phyloP scores from a whole-genome alignment of 305 asterid species.

The Fraxinus xanthoxyloides region DNA sequence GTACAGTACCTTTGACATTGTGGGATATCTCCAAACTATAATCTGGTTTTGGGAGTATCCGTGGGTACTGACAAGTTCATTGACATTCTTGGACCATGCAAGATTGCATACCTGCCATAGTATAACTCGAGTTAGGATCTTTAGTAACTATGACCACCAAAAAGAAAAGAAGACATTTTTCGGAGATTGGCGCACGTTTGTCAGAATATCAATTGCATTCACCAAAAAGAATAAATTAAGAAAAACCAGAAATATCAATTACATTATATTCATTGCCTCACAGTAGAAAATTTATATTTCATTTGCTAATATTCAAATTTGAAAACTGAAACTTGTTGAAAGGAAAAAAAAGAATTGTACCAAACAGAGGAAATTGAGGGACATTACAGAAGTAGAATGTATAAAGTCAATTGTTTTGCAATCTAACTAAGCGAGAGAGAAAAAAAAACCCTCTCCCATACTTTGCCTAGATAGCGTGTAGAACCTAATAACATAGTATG shows the following conservation, averaged over 20 bases:
- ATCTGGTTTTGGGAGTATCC: slow-evolving; percentile 98
- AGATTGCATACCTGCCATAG: slow-evolving; percentile 90
- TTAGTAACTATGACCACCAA: not conserved
- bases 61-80: slow-evolving; percentile 96
- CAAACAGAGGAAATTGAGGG: not conserved
- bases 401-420: not conserved
- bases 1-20: slow-evolving; percentile 81
- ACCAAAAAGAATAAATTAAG: not conserved
- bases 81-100: slow-evolving; percentile 97
- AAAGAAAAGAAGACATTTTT: not conserved
- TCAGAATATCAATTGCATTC: not conserved
- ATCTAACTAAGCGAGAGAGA: not conserved
- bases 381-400: not conserved
- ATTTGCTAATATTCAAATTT: not conserved
- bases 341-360: not conserved
- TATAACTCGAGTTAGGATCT: slow-evolving; percentile 20
- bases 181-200: not conserved
- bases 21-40: slow-evolving; percentile 89
- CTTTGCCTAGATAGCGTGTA: not conserved
- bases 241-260: not conserved
- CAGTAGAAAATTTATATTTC: not conserved
- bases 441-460: not conserved
- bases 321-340: not conserved
- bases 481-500: not conserved
- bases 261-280: not conserved